A percentile compares a stretch with the other conserved stretches of the same genome.
Evolutionary conservation across 2,329 filamentous ascomycete genomes (phyloP).

Genomic region (Akanthomyces muscarius): DNA sequence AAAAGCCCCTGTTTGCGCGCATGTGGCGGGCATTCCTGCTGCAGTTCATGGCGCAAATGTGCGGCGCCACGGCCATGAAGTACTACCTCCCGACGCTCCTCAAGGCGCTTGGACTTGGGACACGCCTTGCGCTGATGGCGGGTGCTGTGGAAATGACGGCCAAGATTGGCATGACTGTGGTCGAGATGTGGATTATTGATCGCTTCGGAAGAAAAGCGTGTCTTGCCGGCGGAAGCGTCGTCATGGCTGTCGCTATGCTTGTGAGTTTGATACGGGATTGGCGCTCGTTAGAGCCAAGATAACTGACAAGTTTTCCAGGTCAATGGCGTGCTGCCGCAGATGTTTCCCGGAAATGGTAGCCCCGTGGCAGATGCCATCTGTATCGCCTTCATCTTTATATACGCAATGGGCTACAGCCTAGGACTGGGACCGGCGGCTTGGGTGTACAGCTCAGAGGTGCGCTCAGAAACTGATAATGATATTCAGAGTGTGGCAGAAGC

Average conservation of each 20-base stretch:
- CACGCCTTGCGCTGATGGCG: conserved; percentile 46
- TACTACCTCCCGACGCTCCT: conserved; percentile 56
- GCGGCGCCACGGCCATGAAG: conserved; percentile 56
- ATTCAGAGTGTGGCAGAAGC: not conserved
- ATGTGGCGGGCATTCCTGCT: conserved; percentile 54
- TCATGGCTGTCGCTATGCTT: conserved; percentile 52
- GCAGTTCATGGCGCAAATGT: conserved; percentile 59
- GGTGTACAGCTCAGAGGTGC: conserved; percentile 56
- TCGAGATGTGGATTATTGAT: conserved; percentile 56
- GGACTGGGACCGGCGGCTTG: conserved; percentile 55
- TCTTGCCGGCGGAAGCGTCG: conserved; percentile 43
- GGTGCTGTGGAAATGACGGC: conserved; percentile 54
- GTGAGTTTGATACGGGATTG: conserved; percentile 31
- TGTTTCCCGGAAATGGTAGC: conserved; percentile 48
- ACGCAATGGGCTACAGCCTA: conserved; percentile 54
- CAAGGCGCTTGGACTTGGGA: conserved; percentile 44
- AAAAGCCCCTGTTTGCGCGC: conserved; percentile 45
- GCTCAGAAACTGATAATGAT: not conserved
- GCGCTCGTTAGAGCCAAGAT: not conserved
- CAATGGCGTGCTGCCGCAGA: conserved; percentile 49
- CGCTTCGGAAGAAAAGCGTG: conserved; percentile 46
- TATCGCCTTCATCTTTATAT: conserved; percentile 55
- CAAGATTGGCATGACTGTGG: conserved; percentile 52
- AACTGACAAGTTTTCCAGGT: conserved; percentile 34
- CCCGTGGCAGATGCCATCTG: conserved; percentile 46